phyloP scores from a whole-genome alignment of 768 basidiomycete genomes.

The Coprinellus aureogranulatus region DNA sequence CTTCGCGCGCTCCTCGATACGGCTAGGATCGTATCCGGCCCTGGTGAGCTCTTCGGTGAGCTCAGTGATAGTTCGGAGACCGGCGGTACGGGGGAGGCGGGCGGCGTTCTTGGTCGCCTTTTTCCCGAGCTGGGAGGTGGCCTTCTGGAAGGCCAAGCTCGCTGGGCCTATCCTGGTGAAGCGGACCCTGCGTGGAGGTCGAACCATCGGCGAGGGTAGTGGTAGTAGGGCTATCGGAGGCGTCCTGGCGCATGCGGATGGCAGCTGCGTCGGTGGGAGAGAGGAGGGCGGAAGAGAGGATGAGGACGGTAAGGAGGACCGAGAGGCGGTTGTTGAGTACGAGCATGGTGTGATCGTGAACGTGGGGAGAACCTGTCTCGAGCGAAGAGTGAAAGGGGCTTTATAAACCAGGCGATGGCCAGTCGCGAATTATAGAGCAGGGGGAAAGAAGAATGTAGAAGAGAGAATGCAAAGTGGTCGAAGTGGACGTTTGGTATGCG shows the following conservation, averaged over 20 bases:
- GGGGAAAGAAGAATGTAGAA: neutral
- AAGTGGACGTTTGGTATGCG: neutral
- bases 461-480: neutral
- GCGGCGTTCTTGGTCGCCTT: slow-evolving; percentile 85
- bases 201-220: neutral
- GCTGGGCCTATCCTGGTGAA: slow-evolving; percentile 3
- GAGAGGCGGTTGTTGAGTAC: slow-evolving; percentile 3
- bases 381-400: too few species aligned
- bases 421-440: neutral
- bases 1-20: slow-evolving; percentile 84
- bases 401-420: neutral
- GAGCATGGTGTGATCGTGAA: neutral
- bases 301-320: slow-evolving; percentile 8
- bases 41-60: slow-evolving; percentile 79
- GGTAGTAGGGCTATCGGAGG: neutral
- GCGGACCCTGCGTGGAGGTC: neutral
- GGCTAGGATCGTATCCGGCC: slow-evolving; percentile 85
- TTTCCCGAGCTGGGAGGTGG: slow-evolving; percentile 74
- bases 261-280: neutral
- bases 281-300: slow-evolving; percentile 1
- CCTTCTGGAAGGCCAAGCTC: slow-evolving; percentile 63
- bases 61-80: slow-evolving; percentile 67
- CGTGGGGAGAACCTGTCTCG: neutral
- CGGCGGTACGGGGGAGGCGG: slow-evolving; percentile 75
- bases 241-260: neutral